Percentiles rank a stretch among this genome's conserved stretches.
phyloP scores from a whole-genome alignment of 202 grass and related monocot genomes.

The Setaria viridis region DNA sequence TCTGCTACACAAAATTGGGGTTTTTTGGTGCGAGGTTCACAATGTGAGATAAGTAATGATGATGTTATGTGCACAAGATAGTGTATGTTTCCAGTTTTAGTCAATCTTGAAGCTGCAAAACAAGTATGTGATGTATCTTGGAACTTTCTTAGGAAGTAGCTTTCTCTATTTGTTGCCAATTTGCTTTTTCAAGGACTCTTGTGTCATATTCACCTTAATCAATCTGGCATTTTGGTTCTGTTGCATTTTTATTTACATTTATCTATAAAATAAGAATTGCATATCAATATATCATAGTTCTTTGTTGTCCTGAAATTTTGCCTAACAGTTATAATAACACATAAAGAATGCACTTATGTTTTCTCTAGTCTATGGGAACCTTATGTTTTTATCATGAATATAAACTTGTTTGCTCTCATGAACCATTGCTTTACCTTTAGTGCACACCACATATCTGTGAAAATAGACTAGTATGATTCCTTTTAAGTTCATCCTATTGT shows the following conservation, averaged over 20 bases:
- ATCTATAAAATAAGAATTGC: background rate
- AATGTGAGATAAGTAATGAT: no score
- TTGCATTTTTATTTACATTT: background rate
- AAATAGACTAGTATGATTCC: background rate
- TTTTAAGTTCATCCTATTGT: background rate
- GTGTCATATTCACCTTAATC: slow-evolving; percentile 26
- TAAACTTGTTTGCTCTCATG: background rate
- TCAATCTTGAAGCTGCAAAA: slow-evolving; percentile 97
- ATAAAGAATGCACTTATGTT: background rate
- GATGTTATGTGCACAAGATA: no score
- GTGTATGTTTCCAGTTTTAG: background rate
- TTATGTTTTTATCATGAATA: slow-evolving; percentile 5
- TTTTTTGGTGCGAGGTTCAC: no score
- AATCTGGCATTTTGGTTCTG: background rate
- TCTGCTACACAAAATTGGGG: no score
- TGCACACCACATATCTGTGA: background rate
- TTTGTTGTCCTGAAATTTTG: background rate
- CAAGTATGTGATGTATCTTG: slow-evolving; percentile 56
- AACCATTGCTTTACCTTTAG: background rate
- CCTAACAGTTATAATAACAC: background rate
- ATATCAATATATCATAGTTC: background rate
- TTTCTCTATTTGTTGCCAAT: slow-evolving; percentile 21
- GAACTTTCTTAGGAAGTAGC: slow-evolving; percentile 30
- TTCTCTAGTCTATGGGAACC: background rate
- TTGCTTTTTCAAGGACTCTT: background rate